These are phyloP conservation scores for Amniculicola lignicola DNA, from an alignment of 495 filamentous ascomycete species.

Conservation along the genomic window DNA sequence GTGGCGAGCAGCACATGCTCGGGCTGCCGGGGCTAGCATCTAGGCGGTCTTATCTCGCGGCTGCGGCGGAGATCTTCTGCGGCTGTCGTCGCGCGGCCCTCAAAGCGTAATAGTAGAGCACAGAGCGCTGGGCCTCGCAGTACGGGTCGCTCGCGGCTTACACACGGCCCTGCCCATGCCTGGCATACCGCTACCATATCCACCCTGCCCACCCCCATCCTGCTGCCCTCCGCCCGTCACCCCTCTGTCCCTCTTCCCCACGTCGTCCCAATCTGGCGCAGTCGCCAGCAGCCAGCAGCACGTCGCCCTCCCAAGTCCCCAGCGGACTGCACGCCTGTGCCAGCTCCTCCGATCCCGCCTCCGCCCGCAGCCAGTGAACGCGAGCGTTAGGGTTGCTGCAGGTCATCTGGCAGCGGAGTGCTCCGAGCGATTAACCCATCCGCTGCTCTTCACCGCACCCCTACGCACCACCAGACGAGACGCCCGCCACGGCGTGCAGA, in stretches of 20 bases:
- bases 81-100: not conserved
- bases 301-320: not conserved
- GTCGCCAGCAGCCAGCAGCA: not conserved
- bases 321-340: slow-evolving; percentile 1
- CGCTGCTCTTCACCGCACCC: slow-evolving; percentile 19
- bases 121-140: not conserved
- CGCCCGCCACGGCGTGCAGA: slow-evolving; percentile 2
- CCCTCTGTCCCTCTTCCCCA: slow-evolving; percentile 13
- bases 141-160: too few species aligned
- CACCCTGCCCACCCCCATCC: slow-evolving; percentile 9
- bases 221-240: not conserved
- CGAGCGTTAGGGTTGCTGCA: slow-evolving; percentile 19
- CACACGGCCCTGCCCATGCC: not conserved
- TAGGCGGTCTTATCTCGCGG: slow-evolving; percentile 22
- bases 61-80: slow-evolving; percentile 24
- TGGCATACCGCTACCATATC: not conserved
- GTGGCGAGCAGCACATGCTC: not conserved
- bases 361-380: slow-evolving; percentile 19
- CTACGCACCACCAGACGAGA: not conserved
- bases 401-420: slow-evolving; percentile 32
- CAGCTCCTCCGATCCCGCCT: too few species aligned
- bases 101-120: not conserved
- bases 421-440: slow-evolving; percentile 26
- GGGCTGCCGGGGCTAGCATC: not conserved
- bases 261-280: slow-evolving; percentile 16